Evolutionary conservation across 371 early-diverging fungal species (phyloP).

Genomic region (Rhizopus delemar): DNA sequence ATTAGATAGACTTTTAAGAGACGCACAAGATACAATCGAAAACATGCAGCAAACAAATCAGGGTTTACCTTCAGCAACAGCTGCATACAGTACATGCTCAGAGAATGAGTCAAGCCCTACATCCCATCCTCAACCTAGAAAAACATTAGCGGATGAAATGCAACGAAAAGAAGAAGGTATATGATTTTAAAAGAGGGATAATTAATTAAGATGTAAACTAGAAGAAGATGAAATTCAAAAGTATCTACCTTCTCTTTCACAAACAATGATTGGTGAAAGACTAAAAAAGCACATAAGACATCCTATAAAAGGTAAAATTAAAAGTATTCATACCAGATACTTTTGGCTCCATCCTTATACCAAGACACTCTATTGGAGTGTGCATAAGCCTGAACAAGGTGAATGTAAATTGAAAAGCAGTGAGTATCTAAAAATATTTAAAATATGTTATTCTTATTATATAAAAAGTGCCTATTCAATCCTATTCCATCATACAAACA

Average conservation of each 20-base stretch:
- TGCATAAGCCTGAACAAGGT: conserved; percentile 61
- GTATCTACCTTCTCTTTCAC: conserved; percentile 44
- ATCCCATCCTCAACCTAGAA: too few relatives aligned
- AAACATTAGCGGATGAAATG: too few relatives aligned
- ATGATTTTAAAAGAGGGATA: too few relatives aligned
- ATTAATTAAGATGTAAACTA: too few relatives aligned
- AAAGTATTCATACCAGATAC: conserved; percentile 68
- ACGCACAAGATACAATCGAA: conserved; percentile 55
- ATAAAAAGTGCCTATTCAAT: conserved; percentile 37
- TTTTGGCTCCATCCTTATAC: conserved; percentile 86
- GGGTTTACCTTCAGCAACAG: too few relatives aligned
- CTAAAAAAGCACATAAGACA: conserved; percentile 72
- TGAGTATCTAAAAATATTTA: conserved; percentile 16
- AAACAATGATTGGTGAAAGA: conserved; percentile 79
- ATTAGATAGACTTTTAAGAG: conserved; percentile 43
- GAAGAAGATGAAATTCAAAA: conserved; percentile 9
- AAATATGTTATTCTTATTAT: background rate
- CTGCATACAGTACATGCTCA: background rate
- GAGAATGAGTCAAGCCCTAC: background rate
- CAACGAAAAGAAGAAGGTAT: too few relatives aligned
- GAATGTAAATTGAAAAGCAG: conserved; percentile 52
- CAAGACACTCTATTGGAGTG: conserved; percentile 76
- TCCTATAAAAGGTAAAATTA: conserved; percentile 54
- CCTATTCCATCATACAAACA: conserved; percentile 43
- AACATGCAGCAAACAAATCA: conserved; percentile 18